phyloP scores from a whole-genome alignment of 2,329 filamentous ascomycete species.

The Penicillium sp. region DNA sequence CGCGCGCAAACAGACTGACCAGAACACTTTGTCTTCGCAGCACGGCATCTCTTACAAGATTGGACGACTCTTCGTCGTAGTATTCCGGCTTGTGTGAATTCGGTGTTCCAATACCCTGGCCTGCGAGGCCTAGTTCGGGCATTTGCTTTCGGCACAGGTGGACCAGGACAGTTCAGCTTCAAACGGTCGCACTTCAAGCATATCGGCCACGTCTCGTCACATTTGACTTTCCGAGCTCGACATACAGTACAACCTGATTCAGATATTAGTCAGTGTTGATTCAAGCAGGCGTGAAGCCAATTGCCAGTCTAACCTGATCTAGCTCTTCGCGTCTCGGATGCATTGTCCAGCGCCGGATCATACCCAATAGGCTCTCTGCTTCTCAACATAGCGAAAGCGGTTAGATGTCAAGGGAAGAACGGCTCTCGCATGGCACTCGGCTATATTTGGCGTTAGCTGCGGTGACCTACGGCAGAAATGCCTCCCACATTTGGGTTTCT shows the following conservation, averaged over 20 bases:
- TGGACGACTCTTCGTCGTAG: constrained; percentile 16
- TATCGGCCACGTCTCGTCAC: constrained; percentile 16
- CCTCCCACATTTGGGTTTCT: neutral
- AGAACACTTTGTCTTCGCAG: constrained; percentile 19
- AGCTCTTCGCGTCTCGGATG: constrained; percentile 9
- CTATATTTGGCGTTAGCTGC: neutral
- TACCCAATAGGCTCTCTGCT: constrained; percentile 9
- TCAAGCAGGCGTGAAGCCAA: neutral
- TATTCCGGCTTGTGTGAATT: constrained; percentile 21
- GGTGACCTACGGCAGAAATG: constrained; percentile 12
- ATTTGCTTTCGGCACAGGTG: constrained; percentile 2
- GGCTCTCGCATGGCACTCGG: constrained; percentile 18
- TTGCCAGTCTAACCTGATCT: constrained; percentile 12
- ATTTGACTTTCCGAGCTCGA: constrained; percentile 18
- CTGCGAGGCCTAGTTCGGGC: neutral
- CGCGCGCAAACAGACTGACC: constrained; percentile 13
- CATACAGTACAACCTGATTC: constrained; percentile 14
- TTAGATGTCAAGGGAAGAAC: neutral
- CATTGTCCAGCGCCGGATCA: neutral
- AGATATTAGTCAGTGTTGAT: neutral
- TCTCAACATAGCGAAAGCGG: constrained; percentile 8
- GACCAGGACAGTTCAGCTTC: constrained; percentile 14
- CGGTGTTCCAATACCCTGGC: neutral
- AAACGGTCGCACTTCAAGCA: constrained; percentile 17
- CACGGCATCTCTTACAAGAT: constrained; percentile 19